A percentile compares a stretch with the other conserved stretches of the same genome.
Conservation (phyloP, 441 rosid genomes). For the Daphne laureola region DNA sequence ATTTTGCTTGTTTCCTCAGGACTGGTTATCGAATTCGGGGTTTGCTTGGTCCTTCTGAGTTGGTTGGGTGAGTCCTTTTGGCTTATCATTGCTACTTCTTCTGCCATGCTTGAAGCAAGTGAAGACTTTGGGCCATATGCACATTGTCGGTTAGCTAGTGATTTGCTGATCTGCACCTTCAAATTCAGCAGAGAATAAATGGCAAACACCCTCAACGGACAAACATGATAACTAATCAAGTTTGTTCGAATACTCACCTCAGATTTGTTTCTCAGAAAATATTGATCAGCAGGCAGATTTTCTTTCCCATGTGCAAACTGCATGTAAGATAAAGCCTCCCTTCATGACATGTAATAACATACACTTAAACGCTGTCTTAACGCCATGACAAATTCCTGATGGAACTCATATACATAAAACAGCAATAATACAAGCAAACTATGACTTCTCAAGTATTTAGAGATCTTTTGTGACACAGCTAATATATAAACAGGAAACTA, state of each 20-base stretch:
- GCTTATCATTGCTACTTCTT: conserved; percentile 10
- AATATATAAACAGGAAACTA: neutral
- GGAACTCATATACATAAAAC: neutral
- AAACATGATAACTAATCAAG: neutral
- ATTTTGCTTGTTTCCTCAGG: conserved; percentile 14
- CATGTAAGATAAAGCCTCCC: conserved; percentile 6
- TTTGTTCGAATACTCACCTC: conserved; percentile 21
- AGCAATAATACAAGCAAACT: neutral
- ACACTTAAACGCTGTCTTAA: neutral
- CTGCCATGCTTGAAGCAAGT: conserved; percentile 12
- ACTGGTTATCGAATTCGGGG: neutral
- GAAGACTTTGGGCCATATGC: conserved; percentile 21
- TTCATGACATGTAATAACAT: conserved; percentile 4
- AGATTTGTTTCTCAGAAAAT: conserved; percentile 22
- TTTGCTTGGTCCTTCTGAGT: conserved; percentile 5
- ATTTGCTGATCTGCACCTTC: conserved; percentile 21
- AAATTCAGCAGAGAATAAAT: conserved; percentile 10
- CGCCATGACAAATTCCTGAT: neutral
- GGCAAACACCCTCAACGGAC: neutral
- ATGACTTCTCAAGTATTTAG: too few relatives aligned
- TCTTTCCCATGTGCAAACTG: conserved; percentile 45
- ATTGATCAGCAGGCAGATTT: conserved; percentile 24
- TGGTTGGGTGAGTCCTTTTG: conserved; percentile 11
- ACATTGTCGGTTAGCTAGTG: conserved; percentile 15
- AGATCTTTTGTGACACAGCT: neutral